Conservation (phyloP, 495 filamentous ascomycete genomes). For the Neurospora pannonica region DNA sequence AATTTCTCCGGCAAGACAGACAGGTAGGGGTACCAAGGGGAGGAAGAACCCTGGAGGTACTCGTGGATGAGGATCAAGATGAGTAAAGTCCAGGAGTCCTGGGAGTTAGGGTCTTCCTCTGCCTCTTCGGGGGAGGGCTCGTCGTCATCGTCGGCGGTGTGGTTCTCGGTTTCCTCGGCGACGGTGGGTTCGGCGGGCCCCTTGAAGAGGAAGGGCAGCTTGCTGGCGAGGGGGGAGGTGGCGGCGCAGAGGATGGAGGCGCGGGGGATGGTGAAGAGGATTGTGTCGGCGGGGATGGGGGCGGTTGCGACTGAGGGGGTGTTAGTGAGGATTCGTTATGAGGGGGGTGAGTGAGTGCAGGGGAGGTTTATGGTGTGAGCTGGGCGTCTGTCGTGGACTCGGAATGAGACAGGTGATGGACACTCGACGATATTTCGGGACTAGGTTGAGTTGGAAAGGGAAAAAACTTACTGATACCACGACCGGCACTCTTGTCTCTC, state of each 20-base stretch:
- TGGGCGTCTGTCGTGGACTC: neutral
- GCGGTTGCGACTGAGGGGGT: conserved; percentile 27
- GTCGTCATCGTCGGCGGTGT: conserved; percentile 7
- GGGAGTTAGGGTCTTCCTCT: conserved; percentile 17
- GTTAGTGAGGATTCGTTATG: neutral
- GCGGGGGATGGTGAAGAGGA: conserved; percentile 41
- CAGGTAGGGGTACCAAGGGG: conserved; percentile 73
- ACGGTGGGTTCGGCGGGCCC: neutral
- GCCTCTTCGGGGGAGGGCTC: neutral
- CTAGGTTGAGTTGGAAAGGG: too few species aligned
- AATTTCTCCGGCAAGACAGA: conserved; percentile 69
- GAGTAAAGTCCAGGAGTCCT: conserved; percentile 42
- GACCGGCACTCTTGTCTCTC: conserved; percentile 26
- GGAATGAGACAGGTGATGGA: neutral
- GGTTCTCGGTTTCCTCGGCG: neutral
- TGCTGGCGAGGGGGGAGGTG: conserved; percentile 28
- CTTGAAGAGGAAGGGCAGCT: conserved; percentile 29
- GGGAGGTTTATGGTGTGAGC: neutral
- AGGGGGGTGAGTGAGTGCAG: neutral
- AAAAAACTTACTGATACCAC: conserved; percentile 32
- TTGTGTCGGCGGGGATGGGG: conserved; percentile 34
- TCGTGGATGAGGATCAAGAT: conserved; percentile 80
- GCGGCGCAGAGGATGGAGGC: conserved; percentile 31
- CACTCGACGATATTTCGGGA: neutral
- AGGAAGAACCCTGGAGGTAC: conserved; percentile 48